These are phyloP conservation scores for Rusavskia elegans DNA, from an alignment of 495 filamentous ascomycete genomes.

Conservation along the genomic window DNA sequence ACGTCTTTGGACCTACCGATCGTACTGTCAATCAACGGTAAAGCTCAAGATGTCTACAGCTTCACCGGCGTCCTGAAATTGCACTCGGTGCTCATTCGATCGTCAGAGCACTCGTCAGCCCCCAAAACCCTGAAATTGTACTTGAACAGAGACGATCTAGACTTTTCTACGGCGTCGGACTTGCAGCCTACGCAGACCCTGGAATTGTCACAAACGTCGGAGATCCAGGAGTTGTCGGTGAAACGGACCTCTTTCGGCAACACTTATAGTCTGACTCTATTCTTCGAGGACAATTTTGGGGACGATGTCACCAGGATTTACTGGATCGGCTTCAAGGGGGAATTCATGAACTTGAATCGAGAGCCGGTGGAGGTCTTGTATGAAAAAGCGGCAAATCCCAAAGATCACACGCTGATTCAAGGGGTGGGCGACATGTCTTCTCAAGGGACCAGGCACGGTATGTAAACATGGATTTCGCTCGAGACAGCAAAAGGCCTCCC, in stretches of 20 bases:
- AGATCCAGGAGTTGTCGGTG: slow-evolving; percentile 72
- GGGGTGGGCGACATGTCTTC: slow-evolving; percentile 26
- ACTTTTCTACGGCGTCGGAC: slow-evolving; percentile 62
- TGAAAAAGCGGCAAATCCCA: slow-evolving; percentile 83
- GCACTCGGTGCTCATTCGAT: slow-evolving; percentile 72
- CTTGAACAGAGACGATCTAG: slow-evolving; percentile 70
- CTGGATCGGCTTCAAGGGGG: slow-evolving; percentile 85
- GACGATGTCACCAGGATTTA: slow-evolving; percentile 58
- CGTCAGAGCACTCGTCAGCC: slow-evolving; percentile 50
- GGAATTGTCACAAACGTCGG: slow-evolving; percentile 59
- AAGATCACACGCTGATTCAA: slow-evolving; percentile 51
- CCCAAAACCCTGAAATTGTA: slow-evolving; percentile 72
- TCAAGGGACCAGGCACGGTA: slow-evolving; percentile 9
- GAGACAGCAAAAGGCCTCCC: too few species aligned
- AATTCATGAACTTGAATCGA: slow-evolving; percentile 70
- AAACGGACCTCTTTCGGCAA: slow-evolving; percentile 80
- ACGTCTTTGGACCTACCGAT: slow-evolving; percentile 20
- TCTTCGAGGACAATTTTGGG: slow-evolving; percentile 54
- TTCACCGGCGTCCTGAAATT: slow-evolving; percentile 90
- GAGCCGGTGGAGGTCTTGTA: slow-evolving; percentile 79
- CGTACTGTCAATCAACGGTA: slow-evolving; percentile 1
- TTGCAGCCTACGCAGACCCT: slow-evolving; percentile 58
- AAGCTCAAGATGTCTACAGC: slow-evolving; percentile 25
- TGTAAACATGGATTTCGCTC: neutral
- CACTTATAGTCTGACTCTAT: slow-evolving; percentile 59